Base-by-base conservation (phyloP, 2,329 filamentous ascomycete genomes). In the Diaporthe vaccinii region DNA sequence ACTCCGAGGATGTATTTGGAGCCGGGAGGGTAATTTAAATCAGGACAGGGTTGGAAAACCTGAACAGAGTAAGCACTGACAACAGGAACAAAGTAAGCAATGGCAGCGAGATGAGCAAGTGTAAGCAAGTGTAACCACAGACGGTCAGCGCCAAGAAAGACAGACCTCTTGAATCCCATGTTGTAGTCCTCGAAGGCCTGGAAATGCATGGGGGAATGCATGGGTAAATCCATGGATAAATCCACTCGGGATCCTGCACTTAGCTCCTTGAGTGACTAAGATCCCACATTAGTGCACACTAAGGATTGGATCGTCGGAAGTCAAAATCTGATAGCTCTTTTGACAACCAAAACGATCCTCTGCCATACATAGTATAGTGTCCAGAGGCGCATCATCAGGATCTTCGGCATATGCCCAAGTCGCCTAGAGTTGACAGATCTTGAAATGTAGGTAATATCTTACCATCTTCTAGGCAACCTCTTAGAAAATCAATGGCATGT, bases 181-280 rank as follows among this genome's bases (percentile, higher is more conserved):
- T 39, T 17, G 31, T 25, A 1, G 46, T 28, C 34, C 1, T 20
- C 9, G 14, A 39, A 20, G 22, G 4, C 46, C 22, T 28, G n/a
- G 15, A 2, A 53, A 68, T 28, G 31, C 62, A 68, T 22, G 34
- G 15, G 12, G 36, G 4, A 31, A 31, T 31, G 31, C 31, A 31
- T 34, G 34, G 34, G 34, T 34, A 34, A 34, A 34, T 34, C 7
- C 34, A 34, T 34, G 34, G 34, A 34, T 4, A 39, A 39, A 53
- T 53, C 65, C 46, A 68, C 46, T 20, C 49, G 65, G 65, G 9
- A 68, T 53, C 46, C 41, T n/a, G 55, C 46, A 53, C 14, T 10
- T 14, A 14, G n/a, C 17, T 12, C 10, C 36, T 46, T 34, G 15
- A 8, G 10, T 4, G 22, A 39, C 28, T 22, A 51, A 10, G 20